Conservation (phyloP, 331 rosid species). For the Quercus tomentella region DNA sequence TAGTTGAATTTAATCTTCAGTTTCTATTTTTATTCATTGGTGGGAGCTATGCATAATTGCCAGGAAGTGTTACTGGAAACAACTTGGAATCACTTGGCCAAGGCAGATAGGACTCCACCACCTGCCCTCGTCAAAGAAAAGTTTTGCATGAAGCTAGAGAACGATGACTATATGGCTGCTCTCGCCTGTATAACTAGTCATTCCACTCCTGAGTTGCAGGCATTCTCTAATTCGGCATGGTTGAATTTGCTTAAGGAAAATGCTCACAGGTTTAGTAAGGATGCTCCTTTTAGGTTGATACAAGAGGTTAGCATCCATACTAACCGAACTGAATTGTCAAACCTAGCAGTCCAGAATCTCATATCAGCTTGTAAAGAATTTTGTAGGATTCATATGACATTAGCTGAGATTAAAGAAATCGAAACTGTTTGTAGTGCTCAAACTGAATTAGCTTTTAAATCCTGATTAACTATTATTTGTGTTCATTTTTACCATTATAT, state of each 20-base stretch:
- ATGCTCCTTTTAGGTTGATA: constrained; percentile 43
- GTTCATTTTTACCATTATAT: background rate
- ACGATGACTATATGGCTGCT: constrained; percentile 49
- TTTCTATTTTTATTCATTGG: constrained; percentile 2
- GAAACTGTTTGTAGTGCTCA: constrained; percentile 18
- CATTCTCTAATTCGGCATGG: constrained; percentile 66
- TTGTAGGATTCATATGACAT: constrained; percentile 18
- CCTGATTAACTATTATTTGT: constrained; percentile 1
- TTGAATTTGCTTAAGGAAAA: constrained; percentile 55
- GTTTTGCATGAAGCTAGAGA: constrained; percentile 58
- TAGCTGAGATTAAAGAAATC: constrained; percentile 19
- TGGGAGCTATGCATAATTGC: constrained; percentile 22
- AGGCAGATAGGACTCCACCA: constrained; percentile 45
- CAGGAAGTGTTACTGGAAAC: constrained; percentile 66
- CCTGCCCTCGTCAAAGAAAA: constrained; percentile 57
- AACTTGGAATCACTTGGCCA: constrained; percentile 64
- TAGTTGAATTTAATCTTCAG: background rate
- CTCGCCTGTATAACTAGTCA: constrained; percentile 41
- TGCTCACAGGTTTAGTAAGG: constrained; percentile 41
- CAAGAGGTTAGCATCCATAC: constrained; percentile 34
- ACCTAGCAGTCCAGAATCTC: constrained; percentile 45
- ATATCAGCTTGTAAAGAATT: constrained; percentile 48
- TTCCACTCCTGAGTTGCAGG: constrained; percentile 29
- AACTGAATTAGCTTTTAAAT: constrained; percentile 14
- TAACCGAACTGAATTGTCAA: constrained; percentile 28